phyloP scores from a whole-genome alignment of 2,329 filamentous ascomycete species.

The Beauveria varroae region DNA sequence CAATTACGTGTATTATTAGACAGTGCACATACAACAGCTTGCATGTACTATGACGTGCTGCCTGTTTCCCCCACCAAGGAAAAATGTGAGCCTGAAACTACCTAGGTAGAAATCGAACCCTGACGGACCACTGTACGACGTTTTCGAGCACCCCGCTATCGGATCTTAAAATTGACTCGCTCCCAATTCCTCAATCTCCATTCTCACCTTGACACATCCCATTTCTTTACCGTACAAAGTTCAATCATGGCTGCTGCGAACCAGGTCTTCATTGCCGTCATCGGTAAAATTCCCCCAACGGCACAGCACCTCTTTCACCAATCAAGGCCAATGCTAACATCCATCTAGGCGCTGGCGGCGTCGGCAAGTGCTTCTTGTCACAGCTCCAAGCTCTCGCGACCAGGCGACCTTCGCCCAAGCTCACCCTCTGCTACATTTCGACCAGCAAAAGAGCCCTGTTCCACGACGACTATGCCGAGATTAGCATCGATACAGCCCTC shows the following conservation, averaged over 20 bases:
- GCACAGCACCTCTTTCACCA: neutral
- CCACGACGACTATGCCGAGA: conserved; percentile 61
- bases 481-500: conserved; percentile 53
- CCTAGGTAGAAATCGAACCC: neutral
- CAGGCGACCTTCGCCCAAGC: conserved; percentile 59
- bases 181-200: neutral
- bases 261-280: conserved; percentile 46
- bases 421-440: conserved; percentile 77
- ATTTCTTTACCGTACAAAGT: neutral
- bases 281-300: conserved; percentile 28
- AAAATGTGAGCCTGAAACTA: neutral
- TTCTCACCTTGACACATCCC: neutral
- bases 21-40: too few species aligned
- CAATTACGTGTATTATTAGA: neutral
- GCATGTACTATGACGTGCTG: conserved; percentile 7
- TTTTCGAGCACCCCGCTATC: conserved; percentile 11
- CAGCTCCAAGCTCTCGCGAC: conserved; percentile 66
- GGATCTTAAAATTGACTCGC: conserved; percentile 11
- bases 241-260: conserved; percentile 36
- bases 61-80: neutral
- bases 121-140: neutral
- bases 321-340: neutral
- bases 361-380: conserved; percentile 82
- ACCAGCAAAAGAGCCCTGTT: conserved; percentile 79
- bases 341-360: conserved; percentile 75